Evolutionary conservation across 495 filamentous ascomycete genomes (phyloP).

Genomic region (Cladorrhinum samala): DNA sequence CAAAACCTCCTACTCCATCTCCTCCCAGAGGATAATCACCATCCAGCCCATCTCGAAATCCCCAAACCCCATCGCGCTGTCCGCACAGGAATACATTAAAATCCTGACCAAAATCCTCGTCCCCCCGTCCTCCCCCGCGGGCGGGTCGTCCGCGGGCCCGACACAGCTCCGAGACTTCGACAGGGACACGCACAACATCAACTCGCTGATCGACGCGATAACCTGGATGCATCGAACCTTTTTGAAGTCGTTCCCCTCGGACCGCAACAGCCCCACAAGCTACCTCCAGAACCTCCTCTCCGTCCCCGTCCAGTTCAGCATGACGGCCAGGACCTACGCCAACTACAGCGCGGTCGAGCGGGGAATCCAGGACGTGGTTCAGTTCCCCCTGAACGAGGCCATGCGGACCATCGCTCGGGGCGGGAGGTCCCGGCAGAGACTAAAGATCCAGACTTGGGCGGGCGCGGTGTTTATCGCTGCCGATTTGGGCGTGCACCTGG

Average conservation of each 20-base stretch:
- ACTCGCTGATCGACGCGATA: constrained; percentile 1
- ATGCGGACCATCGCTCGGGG: constrained; percentile 7
- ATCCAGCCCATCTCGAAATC: not conserved
- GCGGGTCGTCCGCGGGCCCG: too few species aligned
- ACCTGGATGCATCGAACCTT: constrained; percentile 14
- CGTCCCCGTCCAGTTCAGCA: constrained; percentile 13
- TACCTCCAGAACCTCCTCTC: constrained; percentile 19
- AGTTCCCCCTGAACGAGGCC: constrained; percentile 4
- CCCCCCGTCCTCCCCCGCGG: too few species aligned
- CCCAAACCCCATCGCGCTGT: constrained; percentile 1
- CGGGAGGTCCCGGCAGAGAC: constrained; percentile 6
- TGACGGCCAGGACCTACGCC: constrained; percentile 9
- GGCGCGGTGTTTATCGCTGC: constrained; percentile 15
- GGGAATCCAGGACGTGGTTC: not conserved
- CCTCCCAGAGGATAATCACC: constrained; percentile 9
- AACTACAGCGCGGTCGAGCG: constrained; percentile 4
- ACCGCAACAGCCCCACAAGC: constrained; percentile 6
- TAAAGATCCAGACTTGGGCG: constrained; percentile 14
- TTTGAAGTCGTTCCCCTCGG: constrained; percentile 9
- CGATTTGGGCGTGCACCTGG: not conserved
- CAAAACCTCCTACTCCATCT: constrained; percentile 10
- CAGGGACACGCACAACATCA: constrained; percentile 5
- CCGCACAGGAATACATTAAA: not conserved
- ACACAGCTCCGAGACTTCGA: too few species aligned
- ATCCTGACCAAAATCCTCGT: constrained; percentile 2